Conservation (phyloP, 805 yeast species). For the Candida maris region DNA sequence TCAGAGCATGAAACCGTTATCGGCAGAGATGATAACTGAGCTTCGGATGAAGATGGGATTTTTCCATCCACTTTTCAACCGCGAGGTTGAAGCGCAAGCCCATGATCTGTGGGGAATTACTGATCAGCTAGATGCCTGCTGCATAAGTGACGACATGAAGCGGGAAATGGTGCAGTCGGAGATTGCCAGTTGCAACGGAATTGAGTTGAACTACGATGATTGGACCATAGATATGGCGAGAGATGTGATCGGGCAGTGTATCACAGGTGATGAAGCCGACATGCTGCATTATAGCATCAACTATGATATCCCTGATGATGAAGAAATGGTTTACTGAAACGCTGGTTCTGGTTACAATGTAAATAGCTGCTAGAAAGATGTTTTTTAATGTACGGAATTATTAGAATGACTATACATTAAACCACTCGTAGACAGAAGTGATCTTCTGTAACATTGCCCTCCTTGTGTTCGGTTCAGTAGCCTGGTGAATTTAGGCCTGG, state of each 20-base stretch:
- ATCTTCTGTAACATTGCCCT: constrained; percentile 1
- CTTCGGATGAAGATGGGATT: constrained; percentile 18
- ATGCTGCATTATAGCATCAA: constrained; percentile 66
- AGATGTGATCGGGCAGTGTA: constrained; percentile 62
- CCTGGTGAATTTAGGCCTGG: constrained; percentile 30
- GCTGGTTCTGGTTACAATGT: not conserved
- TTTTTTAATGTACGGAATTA: constrained; percentile 10
- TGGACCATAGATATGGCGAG: constrained; percentile 66
- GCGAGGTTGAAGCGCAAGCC: constrained; percentile 27
- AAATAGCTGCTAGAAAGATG: constrained; percentile 1
- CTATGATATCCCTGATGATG: constrained; percentile 25
- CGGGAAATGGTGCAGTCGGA: constrained; percentile 27
- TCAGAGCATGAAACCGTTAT: constrained; percentile 25
- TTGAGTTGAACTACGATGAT: constrained; percentile 58
- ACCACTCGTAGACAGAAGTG: constrained; percentile 1
- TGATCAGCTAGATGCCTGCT: constrained; percentile 14
- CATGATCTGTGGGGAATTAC: constrained; percentile 32
- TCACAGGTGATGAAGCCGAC: constrained; percentile 79
- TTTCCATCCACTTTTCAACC: constrained; percentile 22
- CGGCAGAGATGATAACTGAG: constrained; percentile 22
- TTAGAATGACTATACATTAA: constrained; percentile 10
- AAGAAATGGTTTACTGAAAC: constrained; percentile 4
- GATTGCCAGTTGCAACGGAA: constrained; percentile 45
- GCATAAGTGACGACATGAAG: constrained; percentile 27
- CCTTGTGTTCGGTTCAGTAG: not conserved